Evolutionary conservation across 495 filamentous ascomycete genomes (phyloP).

Genomic region (Talaromyces nanjingensis): DNA sequence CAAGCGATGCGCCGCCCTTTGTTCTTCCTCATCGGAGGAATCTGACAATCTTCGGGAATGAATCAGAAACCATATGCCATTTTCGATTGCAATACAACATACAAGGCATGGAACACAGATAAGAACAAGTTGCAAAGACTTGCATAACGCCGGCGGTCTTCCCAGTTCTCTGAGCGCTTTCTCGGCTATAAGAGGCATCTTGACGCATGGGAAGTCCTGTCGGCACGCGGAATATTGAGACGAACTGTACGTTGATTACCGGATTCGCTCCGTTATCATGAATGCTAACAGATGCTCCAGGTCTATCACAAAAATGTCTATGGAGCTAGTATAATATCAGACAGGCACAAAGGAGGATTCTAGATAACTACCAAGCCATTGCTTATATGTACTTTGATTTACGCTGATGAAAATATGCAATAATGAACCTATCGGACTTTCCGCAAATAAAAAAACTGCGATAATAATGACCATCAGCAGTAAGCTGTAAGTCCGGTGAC

Average conservation of each 20-base stretch:
- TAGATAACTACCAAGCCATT: background rate
- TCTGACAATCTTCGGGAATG: constrained; percentile 7
- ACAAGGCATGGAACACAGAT: background rate
- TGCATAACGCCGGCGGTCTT: constrained; percentile 6
- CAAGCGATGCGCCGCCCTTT: constrained; percentile 2
- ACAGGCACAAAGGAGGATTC: background rate
- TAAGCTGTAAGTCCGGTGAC: background rate
- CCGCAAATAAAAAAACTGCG: background rate
- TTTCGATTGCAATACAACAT: background rate
- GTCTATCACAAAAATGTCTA: background rate
- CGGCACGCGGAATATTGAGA: constrained; percentile 1
- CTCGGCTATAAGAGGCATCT: background rate
- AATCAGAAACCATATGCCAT: constrained; percentile 1
- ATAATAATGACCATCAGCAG: background rate
- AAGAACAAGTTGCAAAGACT: background rate
- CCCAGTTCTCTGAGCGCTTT: background rate
- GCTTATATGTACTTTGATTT: background rate
- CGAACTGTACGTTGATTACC: background rate
- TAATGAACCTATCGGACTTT: background rate
- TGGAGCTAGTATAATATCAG: background rate
- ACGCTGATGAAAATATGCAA: background rate
- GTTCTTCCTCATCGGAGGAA: constrained; percentile 6
- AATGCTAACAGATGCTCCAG: background rate
- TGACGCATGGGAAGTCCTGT: background rate
- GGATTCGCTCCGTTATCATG: background rate